Evolutionary conservation across 2,329 filamentous ascomycete species (phyloP), one percentile per base, ranked within the genome.

Genomic region (Leptosphaerulina australis): DNA sequence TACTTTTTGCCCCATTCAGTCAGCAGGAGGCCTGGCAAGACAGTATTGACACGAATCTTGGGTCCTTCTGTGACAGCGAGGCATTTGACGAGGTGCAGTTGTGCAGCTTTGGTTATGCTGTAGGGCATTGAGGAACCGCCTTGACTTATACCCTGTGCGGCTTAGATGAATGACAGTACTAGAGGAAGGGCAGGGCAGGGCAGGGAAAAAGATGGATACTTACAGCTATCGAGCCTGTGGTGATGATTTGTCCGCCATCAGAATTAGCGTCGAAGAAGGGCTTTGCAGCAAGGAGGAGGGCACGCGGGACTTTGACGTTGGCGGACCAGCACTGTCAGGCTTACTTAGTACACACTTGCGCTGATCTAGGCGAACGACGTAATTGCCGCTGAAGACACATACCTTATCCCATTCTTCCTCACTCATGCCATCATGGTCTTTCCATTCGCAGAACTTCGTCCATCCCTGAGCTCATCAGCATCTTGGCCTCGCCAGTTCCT

Each of bases 71-170:
- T 84, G 45, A 77, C 73, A 2, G 85, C 86, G 12, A 88, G 74
- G 58, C 83, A 85, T 60, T 85, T 86, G 74, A 87, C 85, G 40
- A 88, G 71, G 66, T 88, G 86, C 50, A 88, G 61, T 50, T 83
- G 82, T 5, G 90, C 90, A 1, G 89, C 88, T 69, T 94, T 94
- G 28, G 88, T 88, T 14, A 92, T 86, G 0, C 85, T 79, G 64
- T 94, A 94, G 3, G 90, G 83, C 86, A 86, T 81, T 31, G 79
- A 81, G 58, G 79, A 83, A 4, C 83, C 83, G 43, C 66, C 68
- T 41, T 81, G 69, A n/a, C 74, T 66, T 52, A 80, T 59, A 35
- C 79, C 79, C 79, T 81, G 14, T 26, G 36, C 17, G 26, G 22
- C 29, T 59, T 24, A 51, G 40, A n/a, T 26, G 24, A 17, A 36